Base-by-base conservation (phyloP, 805 yeast genomes). In the Yamadazyma olivae region DNA sequence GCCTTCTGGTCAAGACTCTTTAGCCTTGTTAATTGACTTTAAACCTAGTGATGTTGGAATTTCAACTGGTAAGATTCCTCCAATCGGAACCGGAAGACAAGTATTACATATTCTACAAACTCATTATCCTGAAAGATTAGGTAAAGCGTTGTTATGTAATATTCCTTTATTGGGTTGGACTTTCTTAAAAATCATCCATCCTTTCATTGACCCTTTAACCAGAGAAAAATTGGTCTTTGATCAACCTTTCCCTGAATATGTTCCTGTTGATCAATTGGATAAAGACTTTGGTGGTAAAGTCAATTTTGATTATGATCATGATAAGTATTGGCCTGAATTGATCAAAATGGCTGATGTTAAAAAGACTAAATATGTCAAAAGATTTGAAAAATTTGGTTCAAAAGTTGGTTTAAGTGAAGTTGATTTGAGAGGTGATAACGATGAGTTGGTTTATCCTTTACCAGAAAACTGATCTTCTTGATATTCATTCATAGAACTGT, bases 71-170 rank as follows among this genome's bases (percentile, higher is more conserved):
- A 87, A 84, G 54, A 77, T 88, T 38, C 98, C 98, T n/a, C 88
- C 96, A 1, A 70, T 91, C 28, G 74, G 83, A 34, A 84, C 80
- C 13, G 97, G 96, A 23, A 82, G 90, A 56, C 95, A 89, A 62
- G 98, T 91, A 21, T 71, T 93, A 47, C 87, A 84, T 58, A 93
- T 93, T 56, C 69, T 93, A 50, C 99, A 93, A 64, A 89, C 95
- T 9, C 99, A 93, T 61, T 93, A 93, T 58, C 99, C 99, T 3
- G 99, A 93, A 59, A 77, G 99, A 51, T 71, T 93, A 41, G 99
- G 99, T 26, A 83, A 82, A 55, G 97, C 97, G 0, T 70, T 90
- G 32, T 70, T 93, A 36, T 86, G 95, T 32, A 91, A 93, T 60
- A 89, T 93, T 46, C 98, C 98, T 10, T 85, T 93, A 77, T 63